A percentile compares a stretch with the other conserved stretches of the same genome.
phyloP scores from a whole-genome alignment of 352 stramenopile species.

The Globisporangium middletonii region DNA sequence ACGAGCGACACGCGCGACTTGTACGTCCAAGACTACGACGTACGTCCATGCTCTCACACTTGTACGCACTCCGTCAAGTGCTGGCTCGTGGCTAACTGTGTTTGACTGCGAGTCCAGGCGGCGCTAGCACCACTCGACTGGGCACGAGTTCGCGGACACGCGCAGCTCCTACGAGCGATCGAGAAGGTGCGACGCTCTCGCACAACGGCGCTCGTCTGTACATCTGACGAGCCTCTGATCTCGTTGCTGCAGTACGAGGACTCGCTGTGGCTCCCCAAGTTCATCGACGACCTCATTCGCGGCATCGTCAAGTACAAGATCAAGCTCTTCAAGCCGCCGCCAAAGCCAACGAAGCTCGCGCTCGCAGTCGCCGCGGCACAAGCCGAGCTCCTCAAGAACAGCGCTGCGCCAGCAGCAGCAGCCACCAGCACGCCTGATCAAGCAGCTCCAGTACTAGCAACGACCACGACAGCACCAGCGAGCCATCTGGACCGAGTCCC shows the following conservation, averaged over 20 bases:
- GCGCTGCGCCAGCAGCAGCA: too few relatives aligned
- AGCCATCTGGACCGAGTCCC: not conserved
- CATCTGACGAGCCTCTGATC: not conserved
- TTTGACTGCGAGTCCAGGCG: constrained; percentile 8
- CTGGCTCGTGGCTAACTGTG: not conserved
- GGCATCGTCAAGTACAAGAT: constrained; percentile 73
- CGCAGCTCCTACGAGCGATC: constrained; percentile 40
- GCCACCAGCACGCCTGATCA: not conserved
- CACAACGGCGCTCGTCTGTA: not conserved
- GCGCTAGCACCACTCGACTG: constrained; percentile 52
- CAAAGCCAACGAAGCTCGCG: constrained; percentile 17
- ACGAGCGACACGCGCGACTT: constrained; percentile 49
- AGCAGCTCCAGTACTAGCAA: not conserved
- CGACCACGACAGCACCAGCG: not conserved
- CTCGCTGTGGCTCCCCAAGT: constrained; percentile 58
- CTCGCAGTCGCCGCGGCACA: not conserved
- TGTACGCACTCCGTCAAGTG: not conserved
- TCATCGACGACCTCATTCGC: constrained; percentile 61
- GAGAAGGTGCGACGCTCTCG: constrained; percentile 24
- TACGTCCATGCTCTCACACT: constrained; percentile 8
- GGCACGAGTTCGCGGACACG: constrained; percentile 42
- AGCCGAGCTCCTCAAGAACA: not conserved
- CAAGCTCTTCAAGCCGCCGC: constrained; percentile 52
- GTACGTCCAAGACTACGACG: constrained; percentile 66
- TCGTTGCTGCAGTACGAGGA: constrained; percentile 40